phyloP scores from a whole-genome alignment of 768 basidiomycete species.

The Mycena rosella region DNA sequence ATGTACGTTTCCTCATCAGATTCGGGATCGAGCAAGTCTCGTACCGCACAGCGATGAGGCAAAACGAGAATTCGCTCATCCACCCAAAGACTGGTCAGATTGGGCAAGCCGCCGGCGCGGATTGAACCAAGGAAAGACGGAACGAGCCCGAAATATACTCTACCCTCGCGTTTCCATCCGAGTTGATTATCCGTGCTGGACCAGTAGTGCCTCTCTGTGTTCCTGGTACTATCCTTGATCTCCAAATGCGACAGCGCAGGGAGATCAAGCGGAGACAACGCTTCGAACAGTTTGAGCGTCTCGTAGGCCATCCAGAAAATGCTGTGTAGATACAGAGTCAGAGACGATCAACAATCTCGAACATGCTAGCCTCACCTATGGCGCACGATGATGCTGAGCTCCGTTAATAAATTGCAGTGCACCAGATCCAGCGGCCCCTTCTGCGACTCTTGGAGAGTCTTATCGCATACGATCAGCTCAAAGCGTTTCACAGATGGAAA shows the following conservation, averaged over 20 bases:
- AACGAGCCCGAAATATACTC: slow-evolving; percentile 36
- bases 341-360: background rate
- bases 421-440: slow-evolving; percentile 39
- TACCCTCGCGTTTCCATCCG: background rate
- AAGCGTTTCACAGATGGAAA: slow-evolving; percentile 40
- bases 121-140: slow-evolving; percentile 11
- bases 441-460: slow-evolving; percentile 23
- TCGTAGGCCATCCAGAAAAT: slow-evolving; percentile 20
- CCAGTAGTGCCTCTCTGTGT: slow-evolving; percentile 29
- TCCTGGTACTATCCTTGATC: slow-evolving; percentile 33
- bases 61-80: slow-evolving; percentile 29
- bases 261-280: slow-evolving; percentile 32
- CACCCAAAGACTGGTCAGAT: slow-evolving; percentile 39
- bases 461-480: slow-evolving; percentile 38
- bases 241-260: slow-evolving; percentile 32
- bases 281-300: slow-evolving; percentile 33
- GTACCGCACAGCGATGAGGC: background rate
- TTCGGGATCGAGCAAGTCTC: background rate
- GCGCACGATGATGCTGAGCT: slow-evolving; percentile 36
- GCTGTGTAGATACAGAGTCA: slow-evolving; percentile 9
- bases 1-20: background rate
- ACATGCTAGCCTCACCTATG: slow-evolving; percentile 34
- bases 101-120: slow-evolving; percentile 28
- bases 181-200: background rate
- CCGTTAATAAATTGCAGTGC: slow-evolving; percentile 29